These are phyloP conservation scores for Gonium pectorale DNA, from an alignment of 139 green algal genomes.

Conservation along the genomic window DNA sequence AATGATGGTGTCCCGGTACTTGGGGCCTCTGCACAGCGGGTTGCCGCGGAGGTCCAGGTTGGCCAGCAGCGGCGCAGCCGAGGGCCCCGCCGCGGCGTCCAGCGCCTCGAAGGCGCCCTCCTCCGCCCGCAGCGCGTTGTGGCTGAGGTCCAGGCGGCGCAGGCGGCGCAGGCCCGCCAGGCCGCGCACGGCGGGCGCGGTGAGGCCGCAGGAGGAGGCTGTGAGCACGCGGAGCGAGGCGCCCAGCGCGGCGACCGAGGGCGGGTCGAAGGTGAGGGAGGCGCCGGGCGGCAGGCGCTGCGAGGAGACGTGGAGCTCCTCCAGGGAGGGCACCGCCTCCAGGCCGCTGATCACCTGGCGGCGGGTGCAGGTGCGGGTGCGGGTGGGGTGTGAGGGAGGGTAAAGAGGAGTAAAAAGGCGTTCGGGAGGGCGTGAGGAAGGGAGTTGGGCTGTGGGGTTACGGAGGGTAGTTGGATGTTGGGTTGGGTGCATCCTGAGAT, in stretches of 20 bases:
- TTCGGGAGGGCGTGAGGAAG: too few species aligned
- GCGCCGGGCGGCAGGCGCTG: constrained; percentile 50
- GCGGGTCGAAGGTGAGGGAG: constrained; percentile 40
- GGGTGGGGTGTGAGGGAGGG: too few species aligned
- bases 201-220: constrained; percentile 30
- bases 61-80: constrained; percentile 6
- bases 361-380: neutral
- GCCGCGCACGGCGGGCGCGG: neutral
- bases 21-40: constrained; percentile 28
- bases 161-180: constrained; percentile 19
- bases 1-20: constrained; percentile 63
- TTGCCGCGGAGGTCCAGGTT: constrained; percentile 50
- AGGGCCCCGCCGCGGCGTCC: constrained; percentile 1
- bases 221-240: constrained; percentile 40
- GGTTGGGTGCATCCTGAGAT: too few species aligned
- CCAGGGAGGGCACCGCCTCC: constrained; percentile 36
- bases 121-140: constrained; percentile 54
- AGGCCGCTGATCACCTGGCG: constrained; percentile 34
- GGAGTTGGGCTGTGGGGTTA: too few species aligned
- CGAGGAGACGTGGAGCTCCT: constrained; percentile 66
- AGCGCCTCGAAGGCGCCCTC: constrained; percentile 13
- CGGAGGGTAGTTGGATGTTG: too few species aligned
- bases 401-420: too few species aligned
- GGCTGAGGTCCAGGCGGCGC: constrained; percentile 40
- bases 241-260: constrained; percentile 27